Percentiles rank a stretch among this genome's conserved stretches.
phyloP scores from a whole-genome alignment of 169 alveolate species.

The Eimeria falciformis region DNA sequence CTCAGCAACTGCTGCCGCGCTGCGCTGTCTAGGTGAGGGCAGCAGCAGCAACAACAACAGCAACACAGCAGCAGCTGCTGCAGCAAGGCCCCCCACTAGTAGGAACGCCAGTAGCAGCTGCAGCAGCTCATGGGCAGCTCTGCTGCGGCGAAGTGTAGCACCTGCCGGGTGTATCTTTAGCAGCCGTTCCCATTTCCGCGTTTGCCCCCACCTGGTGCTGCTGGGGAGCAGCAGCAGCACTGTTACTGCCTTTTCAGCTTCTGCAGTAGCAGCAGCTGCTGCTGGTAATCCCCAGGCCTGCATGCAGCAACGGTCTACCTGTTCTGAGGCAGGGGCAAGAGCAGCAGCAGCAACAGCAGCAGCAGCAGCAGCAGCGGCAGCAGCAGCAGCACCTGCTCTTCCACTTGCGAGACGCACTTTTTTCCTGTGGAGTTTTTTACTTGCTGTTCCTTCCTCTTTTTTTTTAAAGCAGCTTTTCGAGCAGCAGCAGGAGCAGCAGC shows the following conservation, averaged over 20 bases:
- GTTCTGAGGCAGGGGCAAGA: neutral
- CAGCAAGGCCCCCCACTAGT: neutral
- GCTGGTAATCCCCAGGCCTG: neutral
- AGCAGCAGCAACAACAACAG: neutral
- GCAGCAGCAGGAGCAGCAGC: conserved; percentile 57
- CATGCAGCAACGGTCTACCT: neutral
- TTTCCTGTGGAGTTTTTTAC: conserved; percentile 3
- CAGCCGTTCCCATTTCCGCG: no score
- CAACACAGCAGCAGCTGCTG: conserved; percentile 43
- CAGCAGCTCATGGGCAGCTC: neutral
- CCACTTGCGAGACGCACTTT: neutral
- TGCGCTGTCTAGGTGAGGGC: conserved; percentile 8
- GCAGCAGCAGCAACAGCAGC: conserved; percentile 3
- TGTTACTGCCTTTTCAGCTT: neutral
- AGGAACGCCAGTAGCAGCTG: conserved; percentile 14
- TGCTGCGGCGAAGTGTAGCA: neutral
- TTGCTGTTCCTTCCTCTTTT: conserved; percentile 25
- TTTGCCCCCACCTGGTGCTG: no score
- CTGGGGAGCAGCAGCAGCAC: neutral
- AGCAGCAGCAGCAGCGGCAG: conserved; percentile 23
- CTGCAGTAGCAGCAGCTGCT: neutral
- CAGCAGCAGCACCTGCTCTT: neutral
- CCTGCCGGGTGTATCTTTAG: no score
- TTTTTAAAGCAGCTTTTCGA: neutral
- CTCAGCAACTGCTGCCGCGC: neutral